Conservation (phyloP, 768 basidiomycete genomes). For the Lactifluus echinatus region DNA sequence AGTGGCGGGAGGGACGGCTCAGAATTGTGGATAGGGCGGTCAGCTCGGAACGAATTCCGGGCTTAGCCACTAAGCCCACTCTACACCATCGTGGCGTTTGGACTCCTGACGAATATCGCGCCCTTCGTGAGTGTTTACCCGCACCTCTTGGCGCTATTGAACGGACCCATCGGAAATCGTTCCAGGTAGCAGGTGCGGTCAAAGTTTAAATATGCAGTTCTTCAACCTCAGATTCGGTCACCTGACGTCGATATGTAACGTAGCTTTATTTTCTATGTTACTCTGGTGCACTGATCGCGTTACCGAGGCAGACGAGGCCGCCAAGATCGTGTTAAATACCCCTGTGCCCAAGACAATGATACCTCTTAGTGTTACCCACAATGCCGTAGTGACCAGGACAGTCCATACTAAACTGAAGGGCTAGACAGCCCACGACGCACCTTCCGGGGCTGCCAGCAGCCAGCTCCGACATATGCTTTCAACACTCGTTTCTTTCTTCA, state of each 20-base stretch:
- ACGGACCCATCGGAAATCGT: constrained; percentile 65
- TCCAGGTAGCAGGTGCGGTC: constrained; percentile 59
- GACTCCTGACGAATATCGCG: constrained; percentile 76
- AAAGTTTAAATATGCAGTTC: no score
- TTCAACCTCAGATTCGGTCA: constrained; percentile 9
- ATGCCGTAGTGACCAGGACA: constrained; percentile 70
- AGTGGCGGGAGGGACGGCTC: no score
- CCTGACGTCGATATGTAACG: no score
- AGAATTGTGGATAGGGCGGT: no score
- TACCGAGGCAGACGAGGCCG: constrained; percentile 66
- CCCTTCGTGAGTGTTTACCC: constrained; percentile 36
- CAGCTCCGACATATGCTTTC: constrained; percentile 65
- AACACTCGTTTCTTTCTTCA: constrained; percentile 68
- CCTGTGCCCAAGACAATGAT: constrained; percentile 68
- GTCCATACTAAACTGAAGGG: constrained; percentile 47
- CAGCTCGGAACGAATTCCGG: no score
- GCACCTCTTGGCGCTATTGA: constrained; percentile 48
- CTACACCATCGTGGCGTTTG: constrained; percentile 66
- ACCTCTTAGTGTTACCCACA: constrained; percentile 83
- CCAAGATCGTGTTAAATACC: constrained; percentile 68
- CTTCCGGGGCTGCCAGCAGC: constrained; percentile 27
- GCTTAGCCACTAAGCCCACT: no score
- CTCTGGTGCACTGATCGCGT: no score
- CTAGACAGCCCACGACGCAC: constrained; percentile 20
- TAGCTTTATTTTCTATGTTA: no score